Evolutionary conservation across 345 rosid species (phyloP).

Genomic region (Salix purpurea): DNA sequence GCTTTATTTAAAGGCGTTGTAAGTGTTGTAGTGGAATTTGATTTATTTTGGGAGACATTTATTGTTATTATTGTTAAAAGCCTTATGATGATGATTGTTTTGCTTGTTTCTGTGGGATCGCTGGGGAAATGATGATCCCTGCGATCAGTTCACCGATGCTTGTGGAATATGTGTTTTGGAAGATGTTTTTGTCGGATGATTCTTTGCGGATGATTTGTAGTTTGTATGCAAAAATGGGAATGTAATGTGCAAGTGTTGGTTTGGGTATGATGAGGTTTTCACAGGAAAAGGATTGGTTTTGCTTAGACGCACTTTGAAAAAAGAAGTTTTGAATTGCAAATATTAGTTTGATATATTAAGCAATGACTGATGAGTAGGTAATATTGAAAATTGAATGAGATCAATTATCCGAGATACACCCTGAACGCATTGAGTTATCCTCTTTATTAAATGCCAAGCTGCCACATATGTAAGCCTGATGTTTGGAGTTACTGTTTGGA

Average conservation of each 20-base stretch:
- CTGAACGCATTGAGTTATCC: background rate
- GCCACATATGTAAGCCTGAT: background rate
- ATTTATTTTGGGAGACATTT: background rate
- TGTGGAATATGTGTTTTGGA: background rate
- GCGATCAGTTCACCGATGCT: background rate
- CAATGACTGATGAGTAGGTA: background rate
- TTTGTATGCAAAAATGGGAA: background rate
- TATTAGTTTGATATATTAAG: background rate
- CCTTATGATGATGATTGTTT: too few relatives aligned
- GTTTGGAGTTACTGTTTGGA: background rate
- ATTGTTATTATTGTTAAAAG: too few relatives aligned
- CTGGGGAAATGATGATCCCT: background rate
- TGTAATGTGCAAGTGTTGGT: background rate
- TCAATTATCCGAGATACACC: background rate
- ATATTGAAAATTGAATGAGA: background rate
- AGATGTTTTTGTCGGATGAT: background rate
- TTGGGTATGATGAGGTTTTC: too few relatives aligned
- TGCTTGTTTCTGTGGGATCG: background rate
- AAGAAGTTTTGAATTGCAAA: background rate
- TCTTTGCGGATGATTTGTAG: background rate
- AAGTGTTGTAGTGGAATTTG: slow-evolving; percentile 23
- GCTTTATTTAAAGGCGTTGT: slow-evolving; percentile 78
- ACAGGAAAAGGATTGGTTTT: background rate
- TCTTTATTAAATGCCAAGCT: background rate
- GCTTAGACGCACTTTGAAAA: background rate